phyloP scores from a whole-genome alignment of 2,329 filamentous ascomycete species.

The Phialophora macrospora region DNA sequence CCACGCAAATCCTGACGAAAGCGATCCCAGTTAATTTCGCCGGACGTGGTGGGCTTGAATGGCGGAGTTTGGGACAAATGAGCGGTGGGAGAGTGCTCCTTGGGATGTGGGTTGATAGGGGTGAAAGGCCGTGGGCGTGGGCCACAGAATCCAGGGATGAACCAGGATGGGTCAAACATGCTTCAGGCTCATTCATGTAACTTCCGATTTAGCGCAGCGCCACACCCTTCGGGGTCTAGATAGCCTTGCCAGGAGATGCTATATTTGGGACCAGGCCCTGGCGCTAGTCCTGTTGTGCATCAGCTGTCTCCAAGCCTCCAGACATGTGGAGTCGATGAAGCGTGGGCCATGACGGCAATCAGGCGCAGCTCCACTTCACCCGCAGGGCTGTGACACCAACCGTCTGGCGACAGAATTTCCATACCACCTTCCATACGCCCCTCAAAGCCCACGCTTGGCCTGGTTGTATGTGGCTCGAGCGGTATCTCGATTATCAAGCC shows the following conservation, averaged over 20 bases:
- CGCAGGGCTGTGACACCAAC: constrained; percentile 27
- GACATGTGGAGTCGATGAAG: constrained; percentile 9
- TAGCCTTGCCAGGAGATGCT: constrained; percentile 17
- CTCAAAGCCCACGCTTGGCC: neutral
- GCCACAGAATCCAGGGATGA: constrained; percentile 16
- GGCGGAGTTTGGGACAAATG: constrained; percentile 36
- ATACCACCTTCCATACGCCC: constrained; percentile 29
- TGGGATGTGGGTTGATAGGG: constrained; percentile 20
- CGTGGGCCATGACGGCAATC: constrained; percentile 8
- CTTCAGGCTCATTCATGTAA: constrained; percentile 23
- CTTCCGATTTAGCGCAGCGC: constrained; percentile 30
- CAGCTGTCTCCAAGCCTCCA: constrained; percentile 22
- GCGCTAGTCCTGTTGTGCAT: constrained; percentile 20
- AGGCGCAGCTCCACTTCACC: constrained; percentile 10
- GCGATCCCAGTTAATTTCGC: constrained; percentile 27
- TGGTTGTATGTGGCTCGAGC: neutral
- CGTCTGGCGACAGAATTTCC: constrained; percentile 27
- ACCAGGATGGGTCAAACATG: constrained; percentile 31
- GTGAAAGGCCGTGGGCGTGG: constrained; percentile 14
- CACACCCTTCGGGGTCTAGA: constrained; percentile 24
- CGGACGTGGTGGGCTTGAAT: constrained; percentile 18
- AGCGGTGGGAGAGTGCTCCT: constrained; percentile 20
- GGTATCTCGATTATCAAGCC: constrained; percentile 6
- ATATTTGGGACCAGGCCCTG: constrained; percentile 33
- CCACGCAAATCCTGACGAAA: constrained; percentile 16